Evolutionary conservation across 345 rosid genomes (phyloP).

Genomic region (Eucalyptus tenuipes): DNA sequence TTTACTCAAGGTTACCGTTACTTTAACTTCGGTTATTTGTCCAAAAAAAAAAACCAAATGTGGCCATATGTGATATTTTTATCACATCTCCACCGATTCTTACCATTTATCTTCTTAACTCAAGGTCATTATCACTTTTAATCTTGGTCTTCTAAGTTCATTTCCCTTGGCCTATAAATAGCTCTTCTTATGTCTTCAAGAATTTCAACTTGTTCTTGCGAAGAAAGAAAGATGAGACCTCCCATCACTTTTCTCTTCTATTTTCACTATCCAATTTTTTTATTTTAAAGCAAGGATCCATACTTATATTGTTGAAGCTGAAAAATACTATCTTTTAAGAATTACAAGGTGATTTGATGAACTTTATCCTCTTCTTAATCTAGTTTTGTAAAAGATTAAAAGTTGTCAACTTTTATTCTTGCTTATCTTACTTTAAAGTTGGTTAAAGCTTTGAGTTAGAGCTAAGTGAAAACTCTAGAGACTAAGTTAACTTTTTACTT

Average conservation of each 20-base stretch:
- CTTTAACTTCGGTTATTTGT: not conserved
- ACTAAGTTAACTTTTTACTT: too few species aligned
- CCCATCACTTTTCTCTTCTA: not conserved
- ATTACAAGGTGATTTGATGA: too few species aligned
- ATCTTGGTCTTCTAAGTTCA: not conserved
- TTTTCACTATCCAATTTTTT: not conserved
- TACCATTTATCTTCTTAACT: not conserved
- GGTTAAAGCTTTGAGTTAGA: too few species aligned
- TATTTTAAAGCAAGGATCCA: too few species aligned
- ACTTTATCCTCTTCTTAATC: too few species aligned
- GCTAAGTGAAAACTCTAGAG: too few species aligned
- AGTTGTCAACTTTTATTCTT: too few species aligned
- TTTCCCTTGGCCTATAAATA: not conserved
- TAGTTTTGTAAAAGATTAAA: too few species aligned
- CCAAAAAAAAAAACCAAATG: not conserved
- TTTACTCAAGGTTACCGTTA: not conserved
- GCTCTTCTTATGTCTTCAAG: not conserved
- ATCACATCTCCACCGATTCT: not conserved
- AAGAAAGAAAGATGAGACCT: not conserved
- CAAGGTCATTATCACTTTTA: not conserved
- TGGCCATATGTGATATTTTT: not conserved
- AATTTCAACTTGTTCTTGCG: not conserved
- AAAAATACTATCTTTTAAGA: too few species aligned
- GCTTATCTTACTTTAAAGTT: too few species aligned
- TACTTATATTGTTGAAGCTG: not conserved